These are phyloP conservation scores for Aegilops speltoides DNA, from an alignment of 176 grass and related monocot genomes.

Conservation along the genomic window DNA sequence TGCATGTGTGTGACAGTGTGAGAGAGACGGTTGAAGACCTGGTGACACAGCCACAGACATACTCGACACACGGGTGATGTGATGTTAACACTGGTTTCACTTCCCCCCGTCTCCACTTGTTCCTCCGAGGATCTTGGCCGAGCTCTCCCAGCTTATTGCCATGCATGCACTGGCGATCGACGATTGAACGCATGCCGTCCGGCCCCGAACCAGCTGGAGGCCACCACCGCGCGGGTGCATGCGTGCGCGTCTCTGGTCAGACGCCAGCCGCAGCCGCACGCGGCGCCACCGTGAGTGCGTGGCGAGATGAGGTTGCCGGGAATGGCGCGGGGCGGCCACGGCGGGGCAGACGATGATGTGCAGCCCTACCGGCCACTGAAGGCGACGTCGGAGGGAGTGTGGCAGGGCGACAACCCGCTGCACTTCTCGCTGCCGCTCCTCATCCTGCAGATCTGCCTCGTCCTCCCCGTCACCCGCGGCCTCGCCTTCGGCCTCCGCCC, in stretches of 20 bases:
- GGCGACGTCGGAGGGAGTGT: slow-evolving; percentile 49
- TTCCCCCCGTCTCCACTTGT: neutral
- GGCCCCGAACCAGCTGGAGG: neutral
- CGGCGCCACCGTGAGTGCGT: neutral
- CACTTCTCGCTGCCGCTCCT: slow-evolving; percentile 49
- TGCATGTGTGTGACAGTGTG: too few relatives aligned
- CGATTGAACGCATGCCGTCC: neutral
- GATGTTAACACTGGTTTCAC: slow-evolving; percentile 8
- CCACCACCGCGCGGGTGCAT: neutral
- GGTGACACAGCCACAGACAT: neutral
- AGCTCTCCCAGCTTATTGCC: neutral
- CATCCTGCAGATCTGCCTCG: slow-evolving; percentile 62
- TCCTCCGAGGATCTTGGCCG: slow-evolving; percentile 10
- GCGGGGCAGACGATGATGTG: neutral
- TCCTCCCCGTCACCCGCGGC: slow-evolving; percentile 44
- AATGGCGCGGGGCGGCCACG: neutral
- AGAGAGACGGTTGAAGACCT: neutral
- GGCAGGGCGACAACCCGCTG: slow-evolving; percentile 48
- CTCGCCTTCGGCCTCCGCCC: slow-evolving; percentile 54
- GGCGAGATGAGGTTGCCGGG: neutral
- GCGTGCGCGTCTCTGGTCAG: neutral
- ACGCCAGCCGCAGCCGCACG: neutral
- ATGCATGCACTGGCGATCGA: neutral
- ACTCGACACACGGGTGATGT: neutral
- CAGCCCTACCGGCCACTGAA: neutral